These are phyloP conservation scores for Candida tallmaniae DNA, from an alignment of 805 yeast species.

Conservation along the genomic window DNA sequence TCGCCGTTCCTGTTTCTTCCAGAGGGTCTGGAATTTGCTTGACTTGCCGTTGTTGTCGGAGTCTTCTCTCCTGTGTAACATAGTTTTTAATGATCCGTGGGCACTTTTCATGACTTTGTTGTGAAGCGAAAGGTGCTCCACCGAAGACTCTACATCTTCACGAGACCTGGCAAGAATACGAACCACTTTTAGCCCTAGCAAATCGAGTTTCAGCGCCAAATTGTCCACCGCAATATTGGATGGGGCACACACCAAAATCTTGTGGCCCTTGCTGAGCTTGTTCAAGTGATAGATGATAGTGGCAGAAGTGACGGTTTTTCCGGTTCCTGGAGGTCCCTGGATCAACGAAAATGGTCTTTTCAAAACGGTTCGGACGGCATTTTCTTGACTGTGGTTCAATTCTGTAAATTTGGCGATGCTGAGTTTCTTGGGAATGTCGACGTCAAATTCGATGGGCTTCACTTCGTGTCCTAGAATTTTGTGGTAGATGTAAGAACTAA, in stretches of 20 bases:
- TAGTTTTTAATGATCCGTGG: constrained; percentile 53
- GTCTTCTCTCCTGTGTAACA: constrained; percentile 55
- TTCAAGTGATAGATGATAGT: constrained; percentile 76
- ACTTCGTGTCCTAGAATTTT: constrained; percentile 78
- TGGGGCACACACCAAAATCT: constrained; percentile 87
- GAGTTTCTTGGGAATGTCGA: constrained; percentile 55
- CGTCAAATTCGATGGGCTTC: constrained; percentile 55
- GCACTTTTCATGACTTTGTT: constrained; percentile 45
- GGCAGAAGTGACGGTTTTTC: constrained; percentile 91
- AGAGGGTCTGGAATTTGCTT: constrained; percentile 16
- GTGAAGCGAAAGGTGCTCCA: constrained; percentile 55
- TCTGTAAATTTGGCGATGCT: constrained; percentile 65
- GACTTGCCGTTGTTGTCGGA: constrained; percentile 57
- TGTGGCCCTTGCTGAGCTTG: constrained; percentile 49
- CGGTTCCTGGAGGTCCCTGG: constrained; percentile 86
- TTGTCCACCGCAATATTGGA: constrained; percentile 95
- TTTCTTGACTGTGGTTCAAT: constrained; percentile 72
- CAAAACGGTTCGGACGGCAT: constrained; percentile 68
- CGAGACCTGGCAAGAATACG: constrained; percentile 72
- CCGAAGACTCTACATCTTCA: constrained; percentile 73
- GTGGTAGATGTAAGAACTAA: constrained; percentile 71
- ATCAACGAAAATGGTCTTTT: constrained; percentile 72
- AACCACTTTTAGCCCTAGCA: constrained; percentile 72
- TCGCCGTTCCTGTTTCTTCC: constrained; percentile 37
- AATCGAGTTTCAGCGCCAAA: constrained; percentile 65